Percentiles rank a stretch among this genome's conserved stretches.
Evolutionary conservation across 2,329 filamentous ascomycete species (phyloP).

Genomic region (Fusarium stilboides): DNA sequence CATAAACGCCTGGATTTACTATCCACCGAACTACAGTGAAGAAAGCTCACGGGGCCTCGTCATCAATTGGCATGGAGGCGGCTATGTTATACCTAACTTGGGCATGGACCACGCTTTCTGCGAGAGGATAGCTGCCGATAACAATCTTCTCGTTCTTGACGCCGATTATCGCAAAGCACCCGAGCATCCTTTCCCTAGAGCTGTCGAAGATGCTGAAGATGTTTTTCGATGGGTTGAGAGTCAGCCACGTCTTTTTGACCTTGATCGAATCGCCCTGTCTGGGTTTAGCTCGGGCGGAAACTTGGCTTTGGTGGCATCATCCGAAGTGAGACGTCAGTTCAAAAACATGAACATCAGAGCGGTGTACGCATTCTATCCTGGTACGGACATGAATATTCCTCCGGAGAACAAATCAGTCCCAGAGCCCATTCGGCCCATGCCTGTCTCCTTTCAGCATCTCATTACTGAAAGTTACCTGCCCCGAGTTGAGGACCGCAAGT

Average conservation of each 20-base stretch:
- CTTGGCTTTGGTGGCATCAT: slow-evolving; percentile 56
- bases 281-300: slow-evolving; percentile 65
- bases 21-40: slow-evolving; percentile 15
- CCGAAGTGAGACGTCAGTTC: slow-evolving; percentile 46
- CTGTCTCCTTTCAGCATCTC: slow-evolving; percentile 30
- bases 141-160: slow-evolving; percentile 49
- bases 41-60: slow-evolving; percentile 47
- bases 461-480: slow-evolving; percentile 56
- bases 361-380: slow-evolving; percentile 63
- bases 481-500: slow-evolving; percentile 44
- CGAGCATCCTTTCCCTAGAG: slow-evolving; percentile 57
- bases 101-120: slow-evolving; percentile 59
- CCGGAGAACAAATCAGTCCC: slow-evolving; percentile 51
- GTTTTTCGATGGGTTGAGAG: slow-evolving; percentile 51
- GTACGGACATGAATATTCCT: slow-evolving; percentile 51
- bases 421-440: slow-evolving; percentile 35
- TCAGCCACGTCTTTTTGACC: slow-evolving; percentile 51
- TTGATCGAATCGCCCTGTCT: slow-evolving; percentile 58
- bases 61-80: slow-evolving; percentile 56
- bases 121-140: slow-evolving; percentile 50
- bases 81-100: slow-evolving; percentile 54
- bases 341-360: slow-evolving; percentile 62
- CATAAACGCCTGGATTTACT: slow-evolving; percentile 52
- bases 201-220: slow-evolving; percentile 55
- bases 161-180: slow-evolving; percentile 60